A percentile compares a stretch with the other conserved stretches of the same genome.
These are phyloP conservation scores for Venturia carpophila DNA, from an alignment of 2,329 filamentous ascomycete species.

Conservation along the genomic window DNA sequence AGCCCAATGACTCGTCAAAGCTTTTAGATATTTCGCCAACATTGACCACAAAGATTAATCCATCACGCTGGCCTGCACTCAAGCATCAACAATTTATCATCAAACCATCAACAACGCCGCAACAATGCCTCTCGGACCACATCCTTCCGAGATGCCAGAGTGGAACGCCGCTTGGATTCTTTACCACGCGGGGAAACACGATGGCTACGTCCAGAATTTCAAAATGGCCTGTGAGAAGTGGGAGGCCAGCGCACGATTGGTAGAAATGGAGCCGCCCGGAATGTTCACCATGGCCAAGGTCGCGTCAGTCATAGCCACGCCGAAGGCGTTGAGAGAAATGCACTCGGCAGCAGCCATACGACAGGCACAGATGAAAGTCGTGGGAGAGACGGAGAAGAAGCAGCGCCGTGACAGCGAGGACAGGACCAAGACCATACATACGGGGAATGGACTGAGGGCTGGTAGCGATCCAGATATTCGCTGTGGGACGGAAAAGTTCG, in stretches of 20 bases:
- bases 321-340: not conserved
- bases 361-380: not conserved
- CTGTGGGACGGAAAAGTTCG: not conserved
- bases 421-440: not conserved
- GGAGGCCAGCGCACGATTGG: not conserved
- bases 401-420: not conserved
- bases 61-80: not conserved
- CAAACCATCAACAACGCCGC: not conserved
- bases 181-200: not conserved
- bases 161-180: conserved; percentile 2
- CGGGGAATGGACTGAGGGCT: not conserved
- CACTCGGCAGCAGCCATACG: not conserved
- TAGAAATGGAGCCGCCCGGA: not conserved
- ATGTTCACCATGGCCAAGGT: not conserved
- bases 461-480: conserved; percentile 2
- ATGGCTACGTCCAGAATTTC: not conserved
- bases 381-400: not conserved
- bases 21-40: not conserved
- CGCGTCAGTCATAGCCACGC: not conserved
- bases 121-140: conserved; percentile 2
- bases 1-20: not conserved
- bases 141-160: conserved; percentile 2
- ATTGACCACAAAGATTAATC: not conserved
- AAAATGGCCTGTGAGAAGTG: not conserved
- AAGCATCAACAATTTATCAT: not conserved